These are phyloP conservation scores for Annulohypoxylon stygium DNA, from an alignment of 495 filamentous ascomycete species.

Conservation along the genomic window DNA sequence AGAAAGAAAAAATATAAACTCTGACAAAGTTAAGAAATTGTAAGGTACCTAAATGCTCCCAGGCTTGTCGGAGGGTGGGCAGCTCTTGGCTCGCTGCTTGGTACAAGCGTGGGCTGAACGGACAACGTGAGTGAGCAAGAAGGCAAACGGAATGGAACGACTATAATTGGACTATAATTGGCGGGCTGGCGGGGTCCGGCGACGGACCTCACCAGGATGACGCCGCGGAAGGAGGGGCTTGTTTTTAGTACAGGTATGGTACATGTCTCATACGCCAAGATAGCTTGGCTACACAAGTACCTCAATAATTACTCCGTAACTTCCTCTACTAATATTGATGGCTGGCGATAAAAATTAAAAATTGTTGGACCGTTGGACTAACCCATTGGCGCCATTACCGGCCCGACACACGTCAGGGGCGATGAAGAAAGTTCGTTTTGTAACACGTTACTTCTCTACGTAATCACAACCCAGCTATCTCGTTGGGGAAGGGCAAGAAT, in stretches of 20 bases:
- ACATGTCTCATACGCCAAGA: conserved; percentile 36
- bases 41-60: conserved; percentile 23
- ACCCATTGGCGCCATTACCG: conserved; percentile 21
- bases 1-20: conserved; percentile 25
- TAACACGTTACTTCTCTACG: conserved; percentile 7
- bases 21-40: conserved; percentile 32
- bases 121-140: conserved; percentile 42
- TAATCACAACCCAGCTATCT: background rate
- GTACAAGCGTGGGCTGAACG: conserved; percentile 36
- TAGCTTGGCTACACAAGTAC: conserved; percentile 37
- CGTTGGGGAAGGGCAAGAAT: conserved; percentile 18
- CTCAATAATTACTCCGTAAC: conserved; percentile 33
- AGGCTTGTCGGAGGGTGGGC: conserved; percentile 29
- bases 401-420: conserved; percentile 29
- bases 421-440: conserved; percentile 3
- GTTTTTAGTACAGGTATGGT: background rate
- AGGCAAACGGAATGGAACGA: conserved; percentile 44
- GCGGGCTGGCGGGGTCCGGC: conserved; percentile 44
- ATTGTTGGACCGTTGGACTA: conserved; percentile 31
- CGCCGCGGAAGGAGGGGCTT: conserved; percentile 25
- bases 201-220: conserved; percentile 42
- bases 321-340: conserved; percentile 1
- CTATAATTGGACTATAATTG: conserved; percentile 33
- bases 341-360: conserved; percentile 20
- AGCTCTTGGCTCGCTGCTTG: conserved; percentile 6